Percentiles rank a stretch among this genome's conserved stretches.
Conservation (phyloP, 352 stramenopile genomes). For the Poterioochromonas sp. region DNA sequence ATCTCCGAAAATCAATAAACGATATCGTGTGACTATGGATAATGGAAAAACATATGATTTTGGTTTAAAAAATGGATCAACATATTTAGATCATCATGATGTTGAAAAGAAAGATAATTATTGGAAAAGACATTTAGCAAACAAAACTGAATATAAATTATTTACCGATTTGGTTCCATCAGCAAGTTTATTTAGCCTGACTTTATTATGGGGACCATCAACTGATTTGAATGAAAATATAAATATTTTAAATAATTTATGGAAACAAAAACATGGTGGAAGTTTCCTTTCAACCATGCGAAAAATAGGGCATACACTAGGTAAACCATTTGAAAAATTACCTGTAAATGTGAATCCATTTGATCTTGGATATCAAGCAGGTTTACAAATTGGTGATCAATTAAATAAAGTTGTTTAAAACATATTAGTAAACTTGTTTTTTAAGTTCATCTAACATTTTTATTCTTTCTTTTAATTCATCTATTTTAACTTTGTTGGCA, state of each 20-base stretch:
- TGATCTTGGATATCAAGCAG: too few species aligned
- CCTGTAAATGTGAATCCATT: too few species aligned
- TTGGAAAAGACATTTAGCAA: conserved; percentile 5
- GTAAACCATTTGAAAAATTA: background rate
- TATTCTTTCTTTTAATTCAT: too few species aligned
- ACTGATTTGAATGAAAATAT: background rate
- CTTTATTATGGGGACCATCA: background rate
- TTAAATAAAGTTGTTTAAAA: background rate
- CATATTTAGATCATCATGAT: conserved; percentile 24
- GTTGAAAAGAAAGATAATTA: background rate
- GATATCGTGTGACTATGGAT: background rate
- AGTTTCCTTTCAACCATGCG: background rate
- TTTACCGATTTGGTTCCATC: background rate
- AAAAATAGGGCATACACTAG: background rate
- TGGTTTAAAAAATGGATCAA: conserved; percentile 7
- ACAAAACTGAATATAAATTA: conserved; percentile 1
- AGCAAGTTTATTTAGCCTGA: background rate
- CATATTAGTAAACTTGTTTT: background rate
- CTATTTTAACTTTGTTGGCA: too few species aligned
- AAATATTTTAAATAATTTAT: background rate
- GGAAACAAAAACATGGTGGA: background rate
- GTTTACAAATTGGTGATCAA: background rate
- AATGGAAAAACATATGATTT: background rate
- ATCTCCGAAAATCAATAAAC: too few species aligned
- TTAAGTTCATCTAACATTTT: background rate